Evolutionary conservation across 1,284 basidiomycete species (phyloP), one percentile per base, ranked within the genome.

Genomic region (Malassezia brasiliensis): DNA sequence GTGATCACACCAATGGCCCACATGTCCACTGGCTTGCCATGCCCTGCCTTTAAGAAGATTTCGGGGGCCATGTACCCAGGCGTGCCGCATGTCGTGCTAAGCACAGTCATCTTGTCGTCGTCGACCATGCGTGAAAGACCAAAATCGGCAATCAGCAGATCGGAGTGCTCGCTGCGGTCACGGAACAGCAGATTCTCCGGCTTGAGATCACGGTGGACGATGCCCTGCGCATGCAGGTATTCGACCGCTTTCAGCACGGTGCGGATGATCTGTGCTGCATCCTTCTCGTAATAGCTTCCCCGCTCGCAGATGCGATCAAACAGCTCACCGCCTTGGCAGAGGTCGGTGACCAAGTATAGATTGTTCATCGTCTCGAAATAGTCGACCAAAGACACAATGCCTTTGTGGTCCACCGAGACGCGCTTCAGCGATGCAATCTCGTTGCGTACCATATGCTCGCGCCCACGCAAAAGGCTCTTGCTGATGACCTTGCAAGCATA

Each of bases 351-450:
- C 57, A 98, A 85, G 59, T 78, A 78, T 39, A 62, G 82, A 71
- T 96, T 96, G 78, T 94, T 88, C 25, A 87, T 80, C 28, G 90
- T 96, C 85, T 98, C 93, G 72, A 96, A 98, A 78, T 96, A 96
- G 76, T 98, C 93, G 75, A 91, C 87, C 32, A 96, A 79, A 22
- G 77, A 77, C 40, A 78, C 76, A 55, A 76, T 75, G 76, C 93
- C 91, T 22, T 75, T 77, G 77, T 96, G 83, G 7, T 90, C 89
- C 56, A 86, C 90, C 12, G 93, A 96, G 46, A 96, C 85, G 65
- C 84, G 83, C 79, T 98, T 98, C 68, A 98, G 79, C 5, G 96
- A 90, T 6, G 86, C 83, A 66, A 98, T 98, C 77, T 98, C 93
- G 69, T 98, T 98, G 51, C 93, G 83, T 52, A 96, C 88, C 77